Evolutionary conservation across 495 filamentous ascomycete genomes (phyloP).

Genomic region (Hypomontagnella submonticulosa): DNA sequence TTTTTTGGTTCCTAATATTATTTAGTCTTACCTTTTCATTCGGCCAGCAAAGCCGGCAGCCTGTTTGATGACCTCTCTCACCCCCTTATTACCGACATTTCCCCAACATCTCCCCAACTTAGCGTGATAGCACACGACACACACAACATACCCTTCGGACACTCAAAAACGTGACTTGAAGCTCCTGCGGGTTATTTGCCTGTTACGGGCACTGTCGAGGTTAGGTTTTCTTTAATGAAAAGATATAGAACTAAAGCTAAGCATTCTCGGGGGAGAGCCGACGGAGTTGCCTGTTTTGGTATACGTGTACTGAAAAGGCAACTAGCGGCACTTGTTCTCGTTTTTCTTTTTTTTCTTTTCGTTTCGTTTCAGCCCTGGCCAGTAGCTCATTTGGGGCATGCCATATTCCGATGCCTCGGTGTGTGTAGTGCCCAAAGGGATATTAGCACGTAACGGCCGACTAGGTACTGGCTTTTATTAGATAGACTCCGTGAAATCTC

Average conservation of each 20-base stretch:
- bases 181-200: constrained; percentile 44
- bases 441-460: constrained; percentile 40
- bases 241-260: constrained; percentile 21
- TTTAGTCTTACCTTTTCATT: constrained; percentile 1
- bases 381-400: constrained; percentile 17
- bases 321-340: constrained; percentile 25
- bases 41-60: background rate
- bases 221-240: constrained; percentile 22
- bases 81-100: constrained; percentile 5
- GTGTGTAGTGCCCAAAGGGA: constrained; percentile 25
- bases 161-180: constrained; percentile 33
- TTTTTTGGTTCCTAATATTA: background rate
- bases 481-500: constrained; percentile 38
- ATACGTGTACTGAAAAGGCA: constrained; percentile 34
- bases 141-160: background rate
- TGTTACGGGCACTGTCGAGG: constrained; percentile 29
- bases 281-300: constrained; percentile 27
- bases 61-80: constrained; percentile 1
- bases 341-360: constrained; percentile 13
- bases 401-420: constrained; percentile 39
- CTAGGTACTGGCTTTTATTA: constrained; percentile 35
- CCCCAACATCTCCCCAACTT: background rate
- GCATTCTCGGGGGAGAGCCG: constrained; percentile 20
- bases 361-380: constrained; percentile 39
- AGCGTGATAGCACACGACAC: constrained; percentile 24